Evolutionary conservation across 2,329 filamentous ascomycete species (phyloP).

Genomic region (Aspergillus versicolor): DNA sequence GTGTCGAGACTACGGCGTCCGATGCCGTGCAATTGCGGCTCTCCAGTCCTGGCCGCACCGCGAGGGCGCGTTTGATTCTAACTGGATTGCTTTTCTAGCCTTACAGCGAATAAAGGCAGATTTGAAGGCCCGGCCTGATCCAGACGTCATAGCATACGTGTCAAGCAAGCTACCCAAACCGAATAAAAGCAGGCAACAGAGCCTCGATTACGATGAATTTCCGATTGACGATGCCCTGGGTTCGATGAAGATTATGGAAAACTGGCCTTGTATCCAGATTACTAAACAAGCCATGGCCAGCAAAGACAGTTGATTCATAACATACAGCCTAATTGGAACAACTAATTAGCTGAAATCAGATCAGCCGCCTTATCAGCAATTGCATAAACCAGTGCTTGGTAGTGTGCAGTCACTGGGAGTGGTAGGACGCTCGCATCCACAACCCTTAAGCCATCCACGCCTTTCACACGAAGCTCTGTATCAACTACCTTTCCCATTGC

Average conservation of each 20-base stretch:
- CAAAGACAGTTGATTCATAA: too few relatives aligned
- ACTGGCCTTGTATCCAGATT: too few relatives aligned
- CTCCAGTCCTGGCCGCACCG: slow-evolving; percentile 6
- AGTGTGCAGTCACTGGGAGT: slow-evolving; percentile 17
- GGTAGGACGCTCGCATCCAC: slow-evolving; percentile 29
- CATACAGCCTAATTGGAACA: background rate
- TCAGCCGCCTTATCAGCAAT: slow-evolving; percentile 1
- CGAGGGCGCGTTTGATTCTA: slow-evolving; percentile 2
- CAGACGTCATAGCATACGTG: too few relatives aligned
- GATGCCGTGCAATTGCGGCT: background rate
- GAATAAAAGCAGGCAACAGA: too few relatives aligned
- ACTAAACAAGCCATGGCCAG: too few relatives aligned
- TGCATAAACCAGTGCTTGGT: slow-evolving; percentile 22
- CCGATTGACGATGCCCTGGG: too few relatives aligned
- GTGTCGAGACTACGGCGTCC: background rate
- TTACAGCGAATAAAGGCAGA: background rate
- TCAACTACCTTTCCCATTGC: slow-evolving; percentile 15
- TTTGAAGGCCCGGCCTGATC: too few relatives aligned
- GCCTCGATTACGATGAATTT: too few relatives aligned
- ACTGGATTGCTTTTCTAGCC: background rate
- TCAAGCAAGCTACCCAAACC: too few relatives aligned
- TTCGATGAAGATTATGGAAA: too few relatives aligned
- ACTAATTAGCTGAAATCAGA: background rate
- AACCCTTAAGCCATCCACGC: slow-evolving; percentile 21
- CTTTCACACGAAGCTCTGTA: slow-evolving; percentile 6